Conservation (phyloP, 2,329 filamentous ascomycete genomes). For the Neocatenulostroma microsporum region DNA sequence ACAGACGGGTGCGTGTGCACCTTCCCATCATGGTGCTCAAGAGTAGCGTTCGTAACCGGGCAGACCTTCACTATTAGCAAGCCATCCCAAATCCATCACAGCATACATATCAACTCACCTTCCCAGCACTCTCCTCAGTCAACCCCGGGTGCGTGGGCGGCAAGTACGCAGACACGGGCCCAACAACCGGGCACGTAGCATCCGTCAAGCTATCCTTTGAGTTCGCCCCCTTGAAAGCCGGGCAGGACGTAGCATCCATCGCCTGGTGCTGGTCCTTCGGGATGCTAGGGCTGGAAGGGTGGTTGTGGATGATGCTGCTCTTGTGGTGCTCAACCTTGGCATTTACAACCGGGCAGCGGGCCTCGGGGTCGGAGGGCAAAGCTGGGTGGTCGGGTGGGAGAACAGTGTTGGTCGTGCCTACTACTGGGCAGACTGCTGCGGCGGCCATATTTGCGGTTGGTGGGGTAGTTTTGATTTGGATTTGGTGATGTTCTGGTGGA, state of each 20-base stretch:
- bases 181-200: slow-evolving; percentile 37
- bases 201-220: slow-evolving; percentile 35
- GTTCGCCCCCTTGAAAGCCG: slow-evolving; percentile 34
- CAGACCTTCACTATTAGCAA: too few relatives aligned
- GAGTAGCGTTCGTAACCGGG: slow-evolving; percentile 36
- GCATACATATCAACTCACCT: slow-evolving; percentile 4
- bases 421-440: slow-evolving; percentile 18
- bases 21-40: slow-evolving; percentile 38
- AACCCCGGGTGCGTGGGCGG: slow-evolving; percentile 38
- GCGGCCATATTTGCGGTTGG: slow-evolving; percentile 5
- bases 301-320: slow-evolving; percentile 33
- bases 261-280: slow-evolving; percentile 19
- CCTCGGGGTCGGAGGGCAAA: slow-evolving; percentile 33
- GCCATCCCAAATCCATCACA: too few relatives aligned
- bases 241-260: slow-evolving; percentile 34
- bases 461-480: too few relatives aligned
- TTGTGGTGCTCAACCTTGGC: slow-evolving; percentile 40
- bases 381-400: slow-evolving; percentile 39
- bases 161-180: slow-evolving; percentile 32
- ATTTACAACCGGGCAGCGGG: slow-evolving; percentile 37
- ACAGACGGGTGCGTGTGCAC: slow-evolving; percentile 36
- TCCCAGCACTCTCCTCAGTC: slow-evolving; percentile 28
- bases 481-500: too few relatives aligned
- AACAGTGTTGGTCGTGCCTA: slow-evolving; percentile 37
- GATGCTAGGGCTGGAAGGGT: slow-evolving; percentile 30